These are phyloP conservation scores for Rhizophora mangle DNA, from an alignment of 345 rosid genomes.

Conservation along the genomic window DNA sequence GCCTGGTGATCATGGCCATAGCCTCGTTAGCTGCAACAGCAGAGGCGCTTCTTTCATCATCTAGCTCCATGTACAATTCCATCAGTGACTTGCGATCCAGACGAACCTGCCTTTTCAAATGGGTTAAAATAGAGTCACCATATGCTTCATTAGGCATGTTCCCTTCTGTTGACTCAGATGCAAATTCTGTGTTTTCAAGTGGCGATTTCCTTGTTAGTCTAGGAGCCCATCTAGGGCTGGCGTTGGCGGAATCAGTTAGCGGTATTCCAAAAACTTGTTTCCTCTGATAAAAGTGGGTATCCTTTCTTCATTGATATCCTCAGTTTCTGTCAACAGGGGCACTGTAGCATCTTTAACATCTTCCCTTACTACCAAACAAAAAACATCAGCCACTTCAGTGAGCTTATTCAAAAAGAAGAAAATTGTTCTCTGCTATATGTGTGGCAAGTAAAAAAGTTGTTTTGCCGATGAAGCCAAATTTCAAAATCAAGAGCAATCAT, in stretches of 20 bases:
- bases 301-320: conserved; percentile 39
- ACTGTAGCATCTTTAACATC: conserved; percentile 35
- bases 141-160: conserved; percentile 39
- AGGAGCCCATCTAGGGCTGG: conserved; percentile 57
- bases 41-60: conserved; percentile 87
- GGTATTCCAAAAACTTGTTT: conserved; percentile 77
- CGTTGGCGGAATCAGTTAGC: conserved; percentile 57
- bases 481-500: too few species aligned
- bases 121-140: conserved; percentile 51
- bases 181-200: conserved; percentile 48
- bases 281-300: conserved; percentile 50
- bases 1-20: conserved; percentile 89
- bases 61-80: conserved; percentile 80
- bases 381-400: neutral
- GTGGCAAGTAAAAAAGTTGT: too few species aligned
- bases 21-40: conserved; percentile 92
- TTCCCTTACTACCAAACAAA: conserved; percentile 32
- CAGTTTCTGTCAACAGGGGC: conserved; percentile 44
- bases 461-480: too few species aligned
- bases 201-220: conserved; percentile 43
- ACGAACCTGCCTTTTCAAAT: conserved; percentile 68
- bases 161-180: conserved; percentile 38
- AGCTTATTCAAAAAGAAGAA: neutral
- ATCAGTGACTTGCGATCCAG: conserved; percentile 80
- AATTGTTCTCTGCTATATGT: too few species aligned